These are phyloP conservation scores for Somion occarium DNA, from an alignment of 1,284 basidiomycete genomes.

Conservation along the genomic window DNA sequence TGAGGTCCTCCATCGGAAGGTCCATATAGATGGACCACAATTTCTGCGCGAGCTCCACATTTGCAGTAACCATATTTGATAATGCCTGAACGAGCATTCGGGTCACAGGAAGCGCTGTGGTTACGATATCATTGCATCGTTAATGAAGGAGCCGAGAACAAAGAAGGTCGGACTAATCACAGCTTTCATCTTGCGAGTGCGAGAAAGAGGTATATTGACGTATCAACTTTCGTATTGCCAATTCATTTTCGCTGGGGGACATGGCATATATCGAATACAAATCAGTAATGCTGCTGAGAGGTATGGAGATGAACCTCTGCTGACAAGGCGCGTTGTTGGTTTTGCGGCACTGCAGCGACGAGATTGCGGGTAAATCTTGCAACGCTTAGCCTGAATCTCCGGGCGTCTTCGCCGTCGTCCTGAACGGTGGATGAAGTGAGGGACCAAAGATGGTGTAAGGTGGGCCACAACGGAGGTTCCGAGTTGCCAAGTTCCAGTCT, in stretches of 20 bases:
- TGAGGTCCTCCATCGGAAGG: conserved; percentile 66
- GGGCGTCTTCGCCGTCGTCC: conserved; percentile 27
- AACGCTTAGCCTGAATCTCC: conserved; percentile 41
- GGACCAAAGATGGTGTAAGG: conserved; percentile 51
- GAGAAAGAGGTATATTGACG: conserved; percentile 69
- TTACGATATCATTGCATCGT: neutral
- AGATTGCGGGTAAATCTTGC: conserved; percentile 75
- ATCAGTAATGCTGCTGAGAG: conserved; percentile 1
- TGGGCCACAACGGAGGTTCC: conserved; percentile 42
- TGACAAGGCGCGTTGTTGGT: conserved; percentile 66
- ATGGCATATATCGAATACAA: conserved; percentile 2
- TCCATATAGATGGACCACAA: conserved; percentile 64
- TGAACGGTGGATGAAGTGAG: conserved; percentile 46
- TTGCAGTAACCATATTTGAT: conserved; percentile 70
- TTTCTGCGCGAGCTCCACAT: conserved; percentile 47
- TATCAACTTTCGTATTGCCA: conserved; percentile 52
- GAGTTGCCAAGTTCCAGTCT: conserved; percentile 9
- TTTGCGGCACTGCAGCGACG: conserved; percentile 58
- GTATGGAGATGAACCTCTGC: conserved; percentile 23
- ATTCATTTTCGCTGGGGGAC: conserved; percentile 53
- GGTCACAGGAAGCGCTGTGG: conserved; percentile 48
- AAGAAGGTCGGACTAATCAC: conserved; percentile 33
- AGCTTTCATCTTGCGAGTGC: conserved; percentile 45
- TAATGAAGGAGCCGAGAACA: conserved; percentile 1
- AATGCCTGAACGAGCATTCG: conserved; percentile 64